Percentiles rank a stretch among this genome's conserved stretches.
Evolutionary conservation across 2,329 filamentous ascomycete genomes (phyloP).

Genomic region (Niveomyces coronatus): DNA sequence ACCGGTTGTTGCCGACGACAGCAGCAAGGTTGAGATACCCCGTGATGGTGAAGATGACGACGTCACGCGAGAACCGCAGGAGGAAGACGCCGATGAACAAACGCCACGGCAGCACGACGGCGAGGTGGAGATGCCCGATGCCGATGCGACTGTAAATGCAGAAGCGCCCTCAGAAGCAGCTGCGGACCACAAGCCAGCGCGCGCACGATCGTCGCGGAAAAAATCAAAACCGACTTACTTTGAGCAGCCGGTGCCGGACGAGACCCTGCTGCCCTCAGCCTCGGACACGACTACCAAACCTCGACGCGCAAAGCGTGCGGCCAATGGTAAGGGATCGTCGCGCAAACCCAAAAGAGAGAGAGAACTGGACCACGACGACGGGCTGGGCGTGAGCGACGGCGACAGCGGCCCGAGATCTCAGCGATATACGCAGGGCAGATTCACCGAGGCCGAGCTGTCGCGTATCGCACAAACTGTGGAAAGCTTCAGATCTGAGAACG

Average conservation of each 20-base stretch:
- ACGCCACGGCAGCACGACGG: constrained; percentile 8
- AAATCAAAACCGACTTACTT: constrained; percentile 40
- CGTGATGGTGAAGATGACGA: constrained; percentile 20
- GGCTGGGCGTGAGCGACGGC: constrained; percentile 14
- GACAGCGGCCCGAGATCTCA: constrained; percentile 12
- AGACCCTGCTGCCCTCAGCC: constrained; percentile 20
- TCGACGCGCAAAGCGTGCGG: constrained; percentile 5
- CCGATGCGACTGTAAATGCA: constrained; percentile 7
- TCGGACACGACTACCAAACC: constrained; percentile 15
- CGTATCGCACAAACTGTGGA: constrained; percentile 33
- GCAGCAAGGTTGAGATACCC: constrained; percentile 12
- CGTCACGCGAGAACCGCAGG: constrained; percentile 25
- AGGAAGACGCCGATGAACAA: constrained; percentile 22
- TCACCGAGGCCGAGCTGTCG: constrained; percentile 32
- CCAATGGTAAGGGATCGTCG: constrained; percentile 1
- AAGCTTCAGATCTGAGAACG: constrained; percentile 31
- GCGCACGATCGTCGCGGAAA: constrained; percentile 28
- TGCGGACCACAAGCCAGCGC: constrained; percentile 14
- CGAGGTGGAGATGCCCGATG: constrained; percentile 12
- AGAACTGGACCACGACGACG: constrained; percentile 15
- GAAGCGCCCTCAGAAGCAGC: neutral
- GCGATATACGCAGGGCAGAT: constrained; percentile 28
- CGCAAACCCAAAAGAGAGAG: constrained; percentile 1
- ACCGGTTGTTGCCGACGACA: neutral
- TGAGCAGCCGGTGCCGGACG: constrained; percentile 20